Percentiles rank a stretch among this genome's conserved stretches.
phyloP scores from a whole-genome alignment of 2,329 filamentous ascomycete genomes.

The Diaporthe sp. region DNA sequence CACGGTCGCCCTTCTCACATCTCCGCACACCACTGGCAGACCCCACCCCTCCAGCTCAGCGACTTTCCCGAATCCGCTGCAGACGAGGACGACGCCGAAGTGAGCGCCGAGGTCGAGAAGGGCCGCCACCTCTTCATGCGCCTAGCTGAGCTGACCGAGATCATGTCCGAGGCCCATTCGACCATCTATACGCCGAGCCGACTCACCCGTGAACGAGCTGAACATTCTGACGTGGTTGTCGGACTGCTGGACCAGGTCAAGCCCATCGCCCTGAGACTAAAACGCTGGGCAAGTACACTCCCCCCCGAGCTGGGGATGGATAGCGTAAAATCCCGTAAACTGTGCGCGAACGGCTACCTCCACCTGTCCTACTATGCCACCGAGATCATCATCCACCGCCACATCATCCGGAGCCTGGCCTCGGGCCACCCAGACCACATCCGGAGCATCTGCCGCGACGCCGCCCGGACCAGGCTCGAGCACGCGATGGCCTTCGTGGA shows the following conservation, averaged over 20 bases:
- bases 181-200: background rate
- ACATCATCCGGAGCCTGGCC: background rate
- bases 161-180: background rate
- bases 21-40: background rate
- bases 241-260: background rate
- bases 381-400: background rate
- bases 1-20: background rate
- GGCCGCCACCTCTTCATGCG: background rate
- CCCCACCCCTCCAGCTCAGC: background rate
- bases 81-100: background rate
- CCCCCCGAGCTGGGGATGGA: background rate
- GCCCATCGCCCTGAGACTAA: background rate
- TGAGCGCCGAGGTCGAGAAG: background rate
- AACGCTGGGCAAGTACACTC: background rate
- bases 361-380: background rate
- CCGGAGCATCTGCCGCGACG: background rate
- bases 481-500: background rate
- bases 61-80: background rate
- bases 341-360: background rate
- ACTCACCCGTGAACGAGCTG: background rate
- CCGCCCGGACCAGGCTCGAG: background rate
- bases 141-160: background rate
- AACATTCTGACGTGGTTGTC: background rate
- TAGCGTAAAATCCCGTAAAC: background rate
- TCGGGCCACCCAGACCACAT: background rate